Percentiles rank a stretch among this genome's conserved stretches.
These are phyloP conservation scores for Metschnikowia noctiluminum DNA, from an alignment of 805 yeast species.

Conservation along the genomic window DNA sequence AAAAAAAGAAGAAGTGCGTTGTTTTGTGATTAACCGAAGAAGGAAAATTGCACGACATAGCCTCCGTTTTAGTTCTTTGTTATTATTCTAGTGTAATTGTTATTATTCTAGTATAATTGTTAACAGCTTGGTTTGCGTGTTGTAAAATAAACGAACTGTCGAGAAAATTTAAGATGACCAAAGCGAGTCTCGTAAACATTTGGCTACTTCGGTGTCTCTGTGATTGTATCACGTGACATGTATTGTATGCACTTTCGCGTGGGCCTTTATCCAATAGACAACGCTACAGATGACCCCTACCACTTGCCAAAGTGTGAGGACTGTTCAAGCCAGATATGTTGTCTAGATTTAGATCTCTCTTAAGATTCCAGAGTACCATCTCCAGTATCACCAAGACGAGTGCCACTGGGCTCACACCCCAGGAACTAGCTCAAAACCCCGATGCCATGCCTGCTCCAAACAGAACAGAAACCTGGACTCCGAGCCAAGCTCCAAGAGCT, in stretches of 20 bases:
- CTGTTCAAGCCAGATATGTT: too few relatives aligned
- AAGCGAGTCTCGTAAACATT: too few relatives aligned
- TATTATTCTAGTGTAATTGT: slow-evolving; percentile 17
- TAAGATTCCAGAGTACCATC: slow-evolving; percentile 15
- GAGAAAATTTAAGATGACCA: background rate
- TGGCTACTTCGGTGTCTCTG: too few relatives aligned
- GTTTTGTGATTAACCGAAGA: slow-evolving; percentile 20
- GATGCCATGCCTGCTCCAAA: slow-evolving; percentile 71
- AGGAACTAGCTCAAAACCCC: slow-evolving; percentile 22
- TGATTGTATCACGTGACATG: slow-evolving; percentile 1
- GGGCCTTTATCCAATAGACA: slow-evolving; percentile 5
- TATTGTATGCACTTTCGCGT: background rate
- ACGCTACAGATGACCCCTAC: background rate
- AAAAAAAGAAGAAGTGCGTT: slow-evolving; percentile 30
- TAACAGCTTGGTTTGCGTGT: slow-evolving; percentile 13
- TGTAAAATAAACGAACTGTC: slow-evolving; percentile 2
- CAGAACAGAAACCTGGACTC: slow-evolving; percentile 66
- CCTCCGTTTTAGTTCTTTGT: slow-evolving; percentile 13
- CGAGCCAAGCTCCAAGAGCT: slow-evolving; percentile 58
- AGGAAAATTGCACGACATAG: slow-evolving; percentile 2
- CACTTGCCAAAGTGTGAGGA: background rate
- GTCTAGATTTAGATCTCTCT: slow-evolving; percentile 1
- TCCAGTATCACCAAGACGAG: slow-evolving; percentile 7
- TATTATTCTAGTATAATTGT: slow-evolving; percentile 18
- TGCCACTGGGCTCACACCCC: slow-evolving; percentile 18